Evolutionary conservation across 306 rosid genomes (phyloP).

Genomic region (Gleditsia sinensis): DNA sequence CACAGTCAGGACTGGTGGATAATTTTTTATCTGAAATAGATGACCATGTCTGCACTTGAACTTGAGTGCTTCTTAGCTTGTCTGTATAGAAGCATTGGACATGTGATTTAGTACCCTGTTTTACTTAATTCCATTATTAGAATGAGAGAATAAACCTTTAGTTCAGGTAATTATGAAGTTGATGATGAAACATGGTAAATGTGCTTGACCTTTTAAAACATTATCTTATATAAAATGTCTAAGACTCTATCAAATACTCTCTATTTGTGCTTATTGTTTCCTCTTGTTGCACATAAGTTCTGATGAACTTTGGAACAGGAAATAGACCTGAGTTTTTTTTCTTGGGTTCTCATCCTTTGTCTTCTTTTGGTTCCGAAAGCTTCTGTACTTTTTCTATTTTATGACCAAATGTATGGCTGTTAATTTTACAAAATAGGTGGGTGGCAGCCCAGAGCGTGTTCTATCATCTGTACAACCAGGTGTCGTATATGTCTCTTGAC

Average conservation of each 20-base stretch:
- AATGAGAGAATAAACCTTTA: not conserved
- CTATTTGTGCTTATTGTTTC: not conserved
- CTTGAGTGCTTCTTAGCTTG: not conserved
- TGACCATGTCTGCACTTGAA: not conserved
- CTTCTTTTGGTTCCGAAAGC: not conserved
- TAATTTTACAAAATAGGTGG: slow-evolving; percentile 67
- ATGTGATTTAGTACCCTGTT: not conserved
- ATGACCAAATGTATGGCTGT: slow-evolving; percentile 17
- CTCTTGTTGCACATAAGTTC: not conserved
- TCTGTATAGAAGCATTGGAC: not conserved
- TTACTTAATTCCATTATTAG: not conserved
- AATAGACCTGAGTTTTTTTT: not conserved
- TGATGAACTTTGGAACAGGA: not conserved
- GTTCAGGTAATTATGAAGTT: not conserved
- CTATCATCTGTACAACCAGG: slow-evolving; percentile 96
- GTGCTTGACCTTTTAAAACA: not conserved
- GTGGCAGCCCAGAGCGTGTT: slow-evolving; percentile 92
- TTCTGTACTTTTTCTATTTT: slow-evolving; percentile 10
- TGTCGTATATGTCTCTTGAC: slow-evolving; percentile 96
- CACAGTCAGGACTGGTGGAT: not conserved
- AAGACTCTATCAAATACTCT: not conserved
- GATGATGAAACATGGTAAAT: not conserved
- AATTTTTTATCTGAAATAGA: not conserved
- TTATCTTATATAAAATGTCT: not conserved
- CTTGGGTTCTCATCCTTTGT: not conserved